Evolutionary conservation across 1,284 basidiomycete genomes (phyloP).

Genomic region (Ganoderma resinaceum): DNA sequence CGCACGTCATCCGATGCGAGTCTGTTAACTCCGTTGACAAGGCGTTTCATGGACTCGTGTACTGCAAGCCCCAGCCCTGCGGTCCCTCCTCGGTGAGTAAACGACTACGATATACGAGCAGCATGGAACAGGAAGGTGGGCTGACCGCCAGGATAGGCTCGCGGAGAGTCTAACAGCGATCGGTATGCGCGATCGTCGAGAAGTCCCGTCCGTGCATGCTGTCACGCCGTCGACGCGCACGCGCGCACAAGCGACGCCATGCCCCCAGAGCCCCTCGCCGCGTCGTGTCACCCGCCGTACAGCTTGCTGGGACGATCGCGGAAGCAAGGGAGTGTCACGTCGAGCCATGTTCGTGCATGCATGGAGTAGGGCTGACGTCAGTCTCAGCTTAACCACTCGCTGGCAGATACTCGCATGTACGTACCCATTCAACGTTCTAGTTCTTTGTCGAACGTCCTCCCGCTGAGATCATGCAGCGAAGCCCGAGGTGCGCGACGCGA

Average conservation of each 20-base stretch:
- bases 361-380: constrained; percentile 3
- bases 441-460: not conserved
- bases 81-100: not conserved
- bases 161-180: not conserved
- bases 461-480: not conserved
- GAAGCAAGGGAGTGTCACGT: not conserved
- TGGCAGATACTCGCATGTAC: not conserved
- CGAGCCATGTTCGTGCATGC: not conserved
- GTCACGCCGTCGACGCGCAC: not conserved
- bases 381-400: not conserved
- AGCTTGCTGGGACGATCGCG: not conserved
- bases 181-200: not conserved
- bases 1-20: not conserved
- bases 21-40: not conserved
- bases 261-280: not conserved
- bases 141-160: not conserved
- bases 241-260: not conserved
- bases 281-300: not conserved
- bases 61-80: not conserved
- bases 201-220: not conserved
- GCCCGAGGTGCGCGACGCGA: not conserved
- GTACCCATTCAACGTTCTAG: not conserved
- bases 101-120: not conserved
- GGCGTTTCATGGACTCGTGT: not conserved
- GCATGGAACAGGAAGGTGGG: not conserved